Conservation (phyloP, 306 rosid species). For the Sphenostylis stenocarpa region DNA sequence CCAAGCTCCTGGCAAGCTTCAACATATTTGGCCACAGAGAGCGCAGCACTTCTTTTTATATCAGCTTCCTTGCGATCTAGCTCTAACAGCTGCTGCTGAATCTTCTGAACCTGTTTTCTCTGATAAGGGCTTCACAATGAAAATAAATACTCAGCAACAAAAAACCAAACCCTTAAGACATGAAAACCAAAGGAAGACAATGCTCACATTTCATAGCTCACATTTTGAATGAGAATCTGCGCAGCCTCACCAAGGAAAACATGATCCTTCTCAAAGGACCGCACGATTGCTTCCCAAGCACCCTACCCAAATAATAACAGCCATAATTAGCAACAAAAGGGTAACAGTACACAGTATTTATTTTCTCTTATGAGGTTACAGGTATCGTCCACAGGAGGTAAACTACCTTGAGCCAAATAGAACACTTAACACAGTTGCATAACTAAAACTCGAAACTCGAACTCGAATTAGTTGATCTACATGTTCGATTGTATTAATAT, state of each 20-base stretch:
- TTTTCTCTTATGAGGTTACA: neutral
- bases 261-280: slow-evolving; percentile 79
- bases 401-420: neutral
- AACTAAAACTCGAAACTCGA: too few species aligned
- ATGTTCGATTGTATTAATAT: neutral
- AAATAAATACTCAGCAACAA: slow-evolving; percentile 12
- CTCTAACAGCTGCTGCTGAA: slow-evolving; percentile 89
- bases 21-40: slow-evolving; percentile 71
- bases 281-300: slow-evolving; percentile 79
- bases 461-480: neutral
- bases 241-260: slow-evolving; percentile 95
- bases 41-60: slow-evolving; percentile 78
- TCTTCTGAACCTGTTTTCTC: slow-evolving; percentile 92
- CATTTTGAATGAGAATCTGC: slow-evolving; percentile 83
- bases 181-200: slow-evolving; percentile 22
- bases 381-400: neutral
- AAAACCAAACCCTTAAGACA: slow-evolving; percentile 7
- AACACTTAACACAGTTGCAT: too few species aligned
- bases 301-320: slow-evolving; percentile 53
- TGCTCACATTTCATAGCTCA: slow-evolving; percentile 87
- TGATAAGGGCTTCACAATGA: slow-evolving; percentile 71
- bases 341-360: neutral
- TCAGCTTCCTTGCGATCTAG: slow-evolving; percentile 95
- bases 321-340: neutral
- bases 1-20: slow-evolving; percentile 99